phyloP scores from a whole-genome alignment of 768 basidiomycete species.

The Filobasidium wieringae region DNA sequence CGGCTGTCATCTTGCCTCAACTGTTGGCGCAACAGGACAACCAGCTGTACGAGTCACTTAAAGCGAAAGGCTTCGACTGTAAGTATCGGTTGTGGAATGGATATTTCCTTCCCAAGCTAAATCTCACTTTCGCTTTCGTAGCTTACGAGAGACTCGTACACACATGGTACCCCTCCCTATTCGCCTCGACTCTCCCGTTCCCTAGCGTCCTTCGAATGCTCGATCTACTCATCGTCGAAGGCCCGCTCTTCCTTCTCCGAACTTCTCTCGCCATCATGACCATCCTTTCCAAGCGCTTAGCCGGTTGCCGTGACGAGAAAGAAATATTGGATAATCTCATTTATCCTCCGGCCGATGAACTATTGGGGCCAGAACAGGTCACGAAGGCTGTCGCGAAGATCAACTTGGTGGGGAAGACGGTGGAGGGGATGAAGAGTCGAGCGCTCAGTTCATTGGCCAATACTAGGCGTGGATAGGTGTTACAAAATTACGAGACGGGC shows the following conservation, averaged over 20 bases:
- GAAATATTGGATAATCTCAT: not conserved
- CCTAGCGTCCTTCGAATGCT: constrained; percentile 8
- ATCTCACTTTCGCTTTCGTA: not conserved
- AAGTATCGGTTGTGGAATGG: not conserved
- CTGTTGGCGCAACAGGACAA: not conserved
- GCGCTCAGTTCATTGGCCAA: not conserved
- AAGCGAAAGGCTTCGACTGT: not conserved
- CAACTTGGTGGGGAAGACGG: not conserved
- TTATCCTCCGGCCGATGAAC: constrained; percentile 9
- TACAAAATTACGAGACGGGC: too few species aligned
- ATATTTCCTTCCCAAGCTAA: not conserved
- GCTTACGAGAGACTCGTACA: not conserved
- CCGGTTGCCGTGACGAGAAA: not conserved
- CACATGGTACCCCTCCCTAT: constrained; percentile 5
- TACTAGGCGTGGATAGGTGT: too few species aligned
- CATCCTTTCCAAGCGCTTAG: constrained; percentile 2
- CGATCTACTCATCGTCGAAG: constrained; percentile 12
- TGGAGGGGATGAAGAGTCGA: not conserved
- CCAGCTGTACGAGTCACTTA: not conserved
- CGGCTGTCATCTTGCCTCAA: not conserved
- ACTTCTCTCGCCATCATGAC: not conserved
- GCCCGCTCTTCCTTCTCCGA: not conserved
- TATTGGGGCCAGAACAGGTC: constrained; percentile 8
- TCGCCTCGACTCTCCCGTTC: constrained; percentile 6
- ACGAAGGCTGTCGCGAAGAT: constrained; percentile 2